A percentile compares a stretch with the other conserved stretches of the same genome.
These are phyloP conservation scores for Chenopodium album DNA, from an alignment of 148 eudicot genomes.

Conservation along the genomic window DNA sequence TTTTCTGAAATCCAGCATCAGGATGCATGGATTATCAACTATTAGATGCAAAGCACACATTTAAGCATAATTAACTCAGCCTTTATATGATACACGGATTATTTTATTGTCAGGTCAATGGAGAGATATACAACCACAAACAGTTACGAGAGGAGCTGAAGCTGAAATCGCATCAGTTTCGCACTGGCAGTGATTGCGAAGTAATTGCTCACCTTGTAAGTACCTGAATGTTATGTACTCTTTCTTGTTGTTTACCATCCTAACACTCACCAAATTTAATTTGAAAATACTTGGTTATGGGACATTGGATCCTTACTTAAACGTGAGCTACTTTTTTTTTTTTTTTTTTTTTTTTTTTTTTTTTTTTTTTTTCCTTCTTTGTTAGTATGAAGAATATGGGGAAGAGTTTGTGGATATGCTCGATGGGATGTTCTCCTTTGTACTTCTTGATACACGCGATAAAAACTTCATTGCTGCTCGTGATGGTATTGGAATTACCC, in stretches of 20 bases:
- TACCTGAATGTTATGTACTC: constrained; percentile 7
- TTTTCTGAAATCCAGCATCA: background rate
- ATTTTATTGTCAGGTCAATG: constrained; percentile 63
- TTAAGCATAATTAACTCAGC: background rate
- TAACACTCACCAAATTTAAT: background rate
- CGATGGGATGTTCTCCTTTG: constrained; percentile 97
- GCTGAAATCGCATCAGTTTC: constrained; percentile 65
- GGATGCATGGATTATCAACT: no score
- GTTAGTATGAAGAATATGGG: constrained; percentile 87
- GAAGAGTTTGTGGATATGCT: constrained; percentile 91
- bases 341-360: constrained; percentile 19
- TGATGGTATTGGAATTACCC: constrained; percentile 89
- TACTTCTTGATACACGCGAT: constrained; percentile 87
- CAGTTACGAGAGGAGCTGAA: constrained; percentile 55
- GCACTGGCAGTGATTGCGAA: constrained; percentile 92
- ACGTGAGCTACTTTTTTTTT: background rate
- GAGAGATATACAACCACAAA: constrained; percentile 89
- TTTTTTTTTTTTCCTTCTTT: constrained; percentile 1
- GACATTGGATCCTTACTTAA: background rate
- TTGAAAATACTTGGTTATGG: background rate
- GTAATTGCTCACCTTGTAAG: constrained; percentile 94
- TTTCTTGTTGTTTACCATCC: background rate
- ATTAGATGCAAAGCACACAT: no score
- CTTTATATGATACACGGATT: background rate
- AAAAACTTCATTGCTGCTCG: constrained; percentile 90